Conservation (phyloP, 208 protist species). For the Leishmania martiniquensis region DNA sequence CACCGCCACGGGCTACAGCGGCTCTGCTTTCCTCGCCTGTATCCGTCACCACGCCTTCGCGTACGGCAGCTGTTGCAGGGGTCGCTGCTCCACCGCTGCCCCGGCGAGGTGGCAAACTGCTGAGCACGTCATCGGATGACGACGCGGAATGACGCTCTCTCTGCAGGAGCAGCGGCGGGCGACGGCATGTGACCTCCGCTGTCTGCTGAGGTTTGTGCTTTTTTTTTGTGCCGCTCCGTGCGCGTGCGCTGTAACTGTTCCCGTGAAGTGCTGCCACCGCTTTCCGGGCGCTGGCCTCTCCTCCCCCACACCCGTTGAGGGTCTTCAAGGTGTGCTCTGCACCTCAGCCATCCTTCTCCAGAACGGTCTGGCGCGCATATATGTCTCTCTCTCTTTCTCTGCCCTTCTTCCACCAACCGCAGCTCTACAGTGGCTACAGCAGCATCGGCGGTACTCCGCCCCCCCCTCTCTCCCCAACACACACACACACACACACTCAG, state of each 20-base stretch:
- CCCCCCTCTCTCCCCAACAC: too few relatives aligned
- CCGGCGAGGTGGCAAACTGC: slow-evolving; percentile 35
- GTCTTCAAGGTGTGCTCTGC: background rate
- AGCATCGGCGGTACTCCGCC: background rate
- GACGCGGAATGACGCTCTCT: slow-evolving; percentile 4
- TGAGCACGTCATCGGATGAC: slow-evolving; percentile 54
- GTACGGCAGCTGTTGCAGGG: background rate
- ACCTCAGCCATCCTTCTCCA: background rate
- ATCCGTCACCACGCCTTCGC: background rate
- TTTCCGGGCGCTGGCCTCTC: background rate
- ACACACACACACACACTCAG: too few relatives aligned
- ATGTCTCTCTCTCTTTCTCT: background rate
- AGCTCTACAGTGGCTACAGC: background rate
- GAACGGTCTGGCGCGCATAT: background rate
- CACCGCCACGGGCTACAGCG: background rate
- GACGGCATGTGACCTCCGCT: background rate
- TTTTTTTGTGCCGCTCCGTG: background rate
- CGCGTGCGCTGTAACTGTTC: background rate
- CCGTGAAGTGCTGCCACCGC: background rate
- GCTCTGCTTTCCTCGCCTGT: background rate
- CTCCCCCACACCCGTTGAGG: background rate
- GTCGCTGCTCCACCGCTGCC: slow-evolving; percentile 12
- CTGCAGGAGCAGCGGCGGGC: background rate
- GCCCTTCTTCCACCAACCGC: background rate
- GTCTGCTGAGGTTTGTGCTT: background rate